These are phyloP conservation scores for Chrysopogon serrulatus DNA, from an alignment of 176 grass and related monocot species.

Conservation along the genomic window DNA sequence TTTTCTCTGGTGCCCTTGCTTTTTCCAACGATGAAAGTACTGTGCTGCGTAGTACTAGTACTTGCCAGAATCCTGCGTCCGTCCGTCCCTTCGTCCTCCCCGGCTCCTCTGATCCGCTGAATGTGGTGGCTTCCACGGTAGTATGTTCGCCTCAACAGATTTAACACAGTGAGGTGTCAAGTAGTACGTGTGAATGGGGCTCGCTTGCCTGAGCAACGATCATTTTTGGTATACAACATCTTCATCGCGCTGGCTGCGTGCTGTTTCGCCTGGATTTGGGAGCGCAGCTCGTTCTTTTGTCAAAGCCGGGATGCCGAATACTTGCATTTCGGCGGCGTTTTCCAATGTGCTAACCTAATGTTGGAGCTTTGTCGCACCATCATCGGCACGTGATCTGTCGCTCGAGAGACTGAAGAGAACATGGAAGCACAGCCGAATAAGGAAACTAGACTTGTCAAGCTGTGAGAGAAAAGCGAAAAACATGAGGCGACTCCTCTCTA, in stretches of 20 bases:
- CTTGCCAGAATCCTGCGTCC: neutral
- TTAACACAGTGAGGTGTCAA: neutral
- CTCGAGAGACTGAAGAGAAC: neutral
- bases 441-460: neutral
- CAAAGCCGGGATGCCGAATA: neutral
- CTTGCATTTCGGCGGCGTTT: neutral
- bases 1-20: neutral
- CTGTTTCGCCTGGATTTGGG: neutral
- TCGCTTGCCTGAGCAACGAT: neutral
- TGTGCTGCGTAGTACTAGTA: too few species aligned
- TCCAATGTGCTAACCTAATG: neutral
- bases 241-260: neutral
- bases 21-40: constrained; percentile 11
- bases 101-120: neutral
- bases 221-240: neutral
- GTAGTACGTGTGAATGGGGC: neutral
- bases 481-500: neutral
- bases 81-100: neutral
- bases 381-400: constrained; percentile 14
- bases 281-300: neutral
- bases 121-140: neutral
- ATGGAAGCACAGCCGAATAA: neutral
- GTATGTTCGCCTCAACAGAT: neutral
- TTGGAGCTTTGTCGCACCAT: neutral
- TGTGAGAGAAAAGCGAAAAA: neutral